Conservation (phyloP, 768 basidiomycete genomes). For the Mycena olivaceomarginata region DNA sequence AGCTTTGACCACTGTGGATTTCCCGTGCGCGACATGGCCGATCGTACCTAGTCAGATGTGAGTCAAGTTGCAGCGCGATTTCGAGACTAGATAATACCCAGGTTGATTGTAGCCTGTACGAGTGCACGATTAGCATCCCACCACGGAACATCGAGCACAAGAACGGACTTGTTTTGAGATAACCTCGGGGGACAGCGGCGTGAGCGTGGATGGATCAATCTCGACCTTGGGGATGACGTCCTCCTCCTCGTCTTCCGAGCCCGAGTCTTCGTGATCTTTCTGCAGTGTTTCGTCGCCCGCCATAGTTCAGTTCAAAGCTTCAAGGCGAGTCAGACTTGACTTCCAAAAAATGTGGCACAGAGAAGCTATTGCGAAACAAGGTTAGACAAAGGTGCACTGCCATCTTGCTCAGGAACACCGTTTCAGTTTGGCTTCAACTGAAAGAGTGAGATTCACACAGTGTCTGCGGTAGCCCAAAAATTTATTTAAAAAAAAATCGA, state of each 20-base stretch:
- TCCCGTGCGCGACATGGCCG: conserved; percentile 98
- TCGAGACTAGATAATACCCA: conserved; percentile 70
- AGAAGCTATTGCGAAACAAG: not conserved
- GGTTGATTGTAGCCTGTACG: conserved; percentile 92
- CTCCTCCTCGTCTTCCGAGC: conserved; percentile 77
- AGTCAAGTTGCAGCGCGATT: not conserved
- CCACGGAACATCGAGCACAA: not conserved
- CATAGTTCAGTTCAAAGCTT: conserved; percentile 55
- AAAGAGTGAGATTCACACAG: no score
- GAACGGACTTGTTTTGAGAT: conserved; percentile 90
- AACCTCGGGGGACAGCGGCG: conserved; percentile 93
- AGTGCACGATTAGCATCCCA: conserved; percentile 1
- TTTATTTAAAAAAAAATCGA: no score
- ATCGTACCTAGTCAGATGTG: conserved; percentile 83
- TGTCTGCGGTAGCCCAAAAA: no score
- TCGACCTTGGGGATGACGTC: conserved; percentile 79
- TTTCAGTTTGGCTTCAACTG: no score
- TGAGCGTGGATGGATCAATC: conserved; percentile 88
- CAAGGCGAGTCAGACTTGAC: not conserved
- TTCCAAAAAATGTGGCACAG: conserved; percentile 12
- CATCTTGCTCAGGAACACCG: no score
- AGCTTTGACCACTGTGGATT: conserved; percentile 97
- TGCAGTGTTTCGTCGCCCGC: conserved; percentile 80
- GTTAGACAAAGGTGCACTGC: no score
- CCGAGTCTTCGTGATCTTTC: conserved; percentile 81